Evolutionary conservation across 306 rosid genomes (phyloP), one percentile per base, ranked within the genome.

Genomic region (Delonix regia): DNA sequence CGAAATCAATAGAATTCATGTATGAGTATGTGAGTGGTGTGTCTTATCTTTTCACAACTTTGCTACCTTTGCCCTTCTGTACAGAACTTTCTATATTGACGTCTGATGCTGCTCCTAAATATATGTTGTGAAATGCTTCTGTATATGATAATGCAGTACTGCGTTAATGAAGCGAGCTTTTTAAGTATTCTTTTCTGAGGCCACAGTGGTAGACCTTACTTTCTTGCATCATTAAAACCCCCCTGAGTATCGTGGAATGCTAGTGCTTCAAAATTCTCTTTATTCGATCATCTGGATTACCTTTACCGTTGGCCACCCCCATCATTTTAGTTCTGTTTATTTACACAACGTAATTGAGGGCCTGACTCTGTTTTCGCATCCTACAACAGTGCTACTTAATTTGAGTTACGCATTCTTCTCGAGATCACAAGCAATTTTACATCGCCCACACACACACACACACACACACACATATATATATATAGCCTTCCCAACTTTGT

Each of bases 1-100:
- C 41, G 83, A 53, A 15, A 19, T 73, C 15, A 33, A 21, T 74
- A 45, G 48, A 64, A 64, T 45, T 42, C 47, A 42, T n/a, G 44
- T 63, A 18, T 67, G 61, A 39, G 60, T 11, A 22, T 22, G 34
- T 16, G 24, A 4, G 62, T 55, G 22, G 71, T 80, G 41, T 41
- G 2, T 62, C 55, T 64, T 56, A 4, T 56, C 34, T 61, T 49
- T 15, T 13, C 47, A 41, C 52, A 13, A 25, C 44, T 41, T 36
- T 72, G 22, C 3, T 34, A 5, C 4, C 12, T 80, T 39, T 0
- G 19, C 34, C 34, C 34, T 19, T 22, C n/a, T 39, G 52, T 66
- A 41, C 71, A 41, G 2, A 41, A 12, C 33, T 11, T 34, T 64
- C 13, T 64, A 64, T n/a, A 3, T 51, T 63, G 45, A 16, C 2